Conservation (phyloP, 441 rosid genomes). For the Macaranga tanarius region DNA sequence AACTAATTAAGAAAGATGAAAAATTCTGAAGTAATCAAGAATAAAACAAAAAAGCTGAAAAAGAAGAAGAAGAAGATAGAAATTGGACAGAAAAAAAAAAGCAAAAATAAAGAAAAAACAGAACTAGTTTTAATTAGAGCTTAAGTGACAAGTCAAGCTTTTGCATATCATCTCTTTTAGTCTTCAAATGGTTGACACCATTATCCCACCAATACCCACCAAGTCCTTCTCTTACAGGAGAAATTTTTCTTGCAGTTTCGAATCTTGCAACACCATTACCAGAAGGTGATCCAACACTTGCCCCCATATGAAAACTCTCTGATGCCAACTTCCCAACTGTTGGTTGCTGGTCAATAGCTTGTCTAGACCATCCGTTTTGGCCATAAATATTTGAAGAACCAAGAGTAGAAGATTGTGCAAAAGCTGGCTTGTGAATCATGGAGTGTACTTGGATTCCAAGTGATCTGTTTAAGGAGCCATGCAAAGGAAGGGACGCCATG, state of each 20-base stretch:
- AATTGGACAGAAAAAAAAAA: conserved; percentile 1
- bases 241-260: conserved; percentile 32
- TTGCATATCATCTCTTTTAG: conserved; percentile 55
- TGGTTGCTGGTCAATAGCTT: conserved; percentile 44
- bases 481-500: conserved; percentile 76
- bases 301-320: conserved; percentile 25
- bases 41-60: neutral
- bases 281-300: conserved; percentile 23
- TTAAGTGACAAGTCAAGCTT: conserved; percentile 89
- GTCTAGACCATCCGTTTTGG: conserved; percentile 39
- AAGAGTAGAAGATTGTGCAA: conserved; percentile 22
- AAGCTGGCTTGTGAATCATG: conserved; percentile 57
- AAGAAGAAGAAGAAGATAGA: neutral
- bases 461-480: conserved; percentile 55
- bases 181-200: conserved; percentile 38
- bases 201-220: conserved; percentile 42
- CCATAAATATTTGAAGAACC: conserved; percentile 37
- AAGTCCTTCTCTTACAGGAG: conserved; percentile 29
- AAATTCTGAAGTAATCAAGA: neutral
- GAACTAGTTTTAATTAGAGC: conserved; percentile 40
- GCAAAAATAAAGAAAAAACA: neutral
- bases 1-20: neutral
- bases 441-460: conserved; percentile 76
- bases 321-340: conserved; percentile 38
- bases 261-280: conserved; percentile 36